A percentile compares a stretch with the other conserved stretches of the same genome.
These are phyloP conservation scores for Xylariaceae sp. DNA, from an alignment of 2,329 filamentous ascomycete species.

Conservation along the genomic window DNA sequence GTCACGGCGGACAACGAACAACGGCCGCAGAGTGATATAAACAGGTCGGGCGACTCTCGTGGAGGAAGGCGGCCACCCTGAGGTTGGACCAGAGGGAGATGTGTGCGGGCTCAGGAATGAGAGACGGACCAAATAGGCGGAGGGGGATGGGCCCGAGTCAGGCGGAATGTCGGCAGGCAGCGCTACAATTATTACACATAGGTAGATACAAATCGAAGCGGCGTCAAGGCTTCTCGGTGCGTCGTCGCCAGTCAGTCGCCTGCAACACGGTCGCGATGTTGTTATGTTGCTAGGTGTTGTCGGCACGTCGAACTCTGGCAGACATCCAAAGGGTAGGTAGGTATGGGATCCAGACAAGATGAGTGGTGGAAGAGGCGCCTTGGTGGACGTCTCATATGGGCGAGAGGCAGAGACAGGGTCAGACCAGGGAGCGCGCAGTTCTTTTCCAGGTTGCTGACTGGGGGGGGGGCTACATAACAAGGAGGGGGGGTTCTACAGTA, in stretches of 20 bases:
- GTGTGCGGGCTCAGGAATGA: conserved; percentile 15
- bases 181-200: too few relatives aligned
- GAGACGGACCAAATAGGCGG: conserved; percentile 12
- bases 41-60: too few relatives aligned
- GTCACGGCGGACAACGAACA: neutral
- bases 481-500: conserved; percentile 4
- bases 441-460: conserved; percentile 29
- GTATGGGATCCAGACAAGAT: conserved; percentile 23
- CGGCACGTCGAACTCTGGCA: neutral
- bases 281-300: too few relatives aligned
- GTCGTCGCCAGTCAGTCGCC: too few relatives aligned
- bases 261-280: too few relatives aligned
- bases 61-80: neutral
- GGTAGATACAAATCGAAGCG: too few relatives aligned
- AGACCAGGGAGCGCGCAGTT: conserved; percentile 28
- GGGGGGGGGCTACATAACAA: neutral
- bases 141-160: conserved; percentile 7
- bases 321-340: neutral
- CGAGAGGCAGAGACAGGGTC: conserved; percentile 19
- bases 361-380: conserved; percentile 34
- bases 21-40: neutral
- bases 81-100: conserved; percentile 7
- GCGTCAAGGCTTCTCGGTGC: too few relatives aligned
- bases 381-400: conserved; percentile 33
- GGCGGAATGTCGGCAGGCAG: too few relatives aligned